These are phyloP conservation scores for Lentinus brumalis DNA, from an alignment of 768 basidiomycete species.

Conservation along the genomic window DNA sequence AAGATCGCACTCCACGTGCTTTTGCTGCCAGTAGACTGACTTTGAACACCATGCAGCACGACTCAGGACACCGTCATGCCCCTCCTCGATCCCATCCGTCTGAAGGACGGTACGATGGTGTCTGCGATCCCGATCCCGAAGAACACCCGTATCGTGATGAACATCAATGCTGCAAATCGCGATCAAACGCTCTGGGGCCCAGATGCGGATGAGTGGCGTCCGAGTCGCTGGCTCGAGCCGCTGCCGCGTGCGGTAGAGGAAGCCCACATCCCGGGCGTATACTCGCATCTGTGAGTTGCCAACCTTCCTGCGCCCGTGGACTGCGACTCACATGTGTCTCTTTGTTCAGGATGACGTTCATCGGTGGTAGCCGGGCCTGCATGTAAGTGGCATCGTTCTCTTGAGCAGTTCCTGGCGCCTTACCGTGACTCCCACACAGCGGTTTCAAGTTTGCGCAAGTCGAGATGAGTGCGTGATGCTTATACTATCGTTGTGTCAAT, in stretches of 20 bases:
- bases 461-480: slow-evolving; percentile 11
- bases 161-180: slow-evolving; percentile 12
- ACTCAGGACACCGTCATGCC: slow-evolving; percentile 43
- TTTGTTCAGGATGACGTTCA: slow-evolving; percentile 19
- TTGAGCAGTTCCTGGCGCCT: neutral
- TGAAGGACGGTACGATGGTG: slow-evolving; percentile 39
- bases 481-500: neutral
- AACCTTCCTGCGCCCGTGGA: neutral
- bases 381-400: slow-evolving; percentile 4
- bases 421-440: neutral
- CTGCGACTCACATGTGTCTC: neutral
- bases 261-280: slow-evolving; percentile 19
- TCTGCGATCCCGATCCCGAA: slow-evolving; percentile 41
- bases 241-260: slow-evolving; percentile 21
- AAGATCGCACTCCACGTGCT: too few species aligned
- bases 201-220: slow-evolving; percentile 23
- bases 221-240: slow-evolving; percentile 25
- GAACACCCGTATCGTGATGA: slow-evolving; percentile 19
- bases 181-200: slow-evolving; percentile 20
- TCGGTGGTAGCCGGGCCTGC: slow-evolving; percentile 16
- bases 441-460: slow-evolving; percentile 24
- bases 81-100: slow-evolving; percentile 39
- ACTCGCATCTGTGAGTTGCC: slow-evolving; percentile 21
- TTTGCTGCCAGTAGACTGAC: too few species aligned
- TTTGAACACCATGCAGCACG: slow-evolving; percentile 27